A percentile compares a stretch with the other conserved stretches of the same genome.
phyloP scores from a whole-genome alignment of 1,139 yeast genomes.

The Suhomyces chickasaworum region DNA sequence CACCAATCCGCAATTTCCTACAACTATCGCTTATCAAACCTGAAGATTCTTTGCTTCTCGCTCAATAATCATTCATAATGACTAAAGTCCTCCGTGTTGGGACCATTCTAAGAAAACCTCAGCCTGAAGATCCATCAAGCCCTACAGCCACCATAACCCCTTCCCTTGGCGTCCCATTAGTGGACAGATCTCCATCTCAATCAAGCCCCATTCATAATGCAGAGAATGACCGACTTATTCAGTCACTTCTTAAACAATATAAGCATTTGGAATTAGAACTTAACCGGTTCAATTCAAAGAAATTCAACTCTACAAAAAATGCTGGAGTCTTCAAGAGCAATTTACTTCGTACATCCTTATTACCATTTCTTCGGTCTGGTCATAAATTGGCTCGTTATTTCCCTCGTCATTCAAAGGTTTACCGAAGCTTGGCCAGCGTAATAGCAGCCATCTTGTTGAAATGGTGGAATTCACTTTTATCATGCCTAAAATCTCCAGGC shows the following conservation, averaged over 20 bases:
- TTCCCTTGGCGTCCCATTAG: constrained; percentile 7
- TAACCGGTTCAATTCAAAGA: constrained; percentile 46
- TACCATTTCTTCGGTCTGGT: constrained; percentile 59
- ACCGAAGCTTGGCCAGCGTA: constrained; percentile 38
- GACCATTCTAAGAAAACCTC: constrained; percentile 1
- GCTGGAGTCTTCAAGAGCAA: constrained; percentile 62
- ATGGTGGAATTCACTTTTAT: constrained; percentile 71
- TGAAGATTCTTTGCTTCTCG: too few relatives aligned
- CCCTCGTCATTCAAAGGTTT: constrained; percentile 27
- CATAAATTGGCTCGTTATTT: constrained; percentile 30
- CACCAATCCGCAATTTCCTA: too few relatives aligned
- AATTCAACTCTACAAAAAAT: constrained; percentile 33
- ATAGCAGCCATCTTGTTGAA: constrained; percentile 46
- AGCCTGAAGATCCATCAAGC: constrained; percentile 6
- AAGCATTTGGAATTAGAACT: constrained; percentile 49
- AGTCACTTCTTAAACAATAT: constrained; percentile 37
- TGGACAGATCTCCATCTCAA: constrained; percentile 4
- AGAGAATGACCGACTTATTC: constrained; percentile 31
- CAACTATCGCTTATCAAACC: too few relatives aligned
- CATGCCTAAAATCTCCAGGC: constrained; percentile 25
- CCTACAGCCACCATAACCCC: constrained; percentile 6
- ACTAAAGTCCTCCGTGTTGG: constrained; percentile 9
- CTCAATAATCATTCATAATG: neutral
- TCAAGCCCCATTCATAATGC: constrained; percentile 7
- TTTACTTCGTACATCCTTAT: constrained; percentile 61